Base-by-base conservation (phyloP, 805 yeast species). In the Myxozyma vanderwaltii region DNA sequence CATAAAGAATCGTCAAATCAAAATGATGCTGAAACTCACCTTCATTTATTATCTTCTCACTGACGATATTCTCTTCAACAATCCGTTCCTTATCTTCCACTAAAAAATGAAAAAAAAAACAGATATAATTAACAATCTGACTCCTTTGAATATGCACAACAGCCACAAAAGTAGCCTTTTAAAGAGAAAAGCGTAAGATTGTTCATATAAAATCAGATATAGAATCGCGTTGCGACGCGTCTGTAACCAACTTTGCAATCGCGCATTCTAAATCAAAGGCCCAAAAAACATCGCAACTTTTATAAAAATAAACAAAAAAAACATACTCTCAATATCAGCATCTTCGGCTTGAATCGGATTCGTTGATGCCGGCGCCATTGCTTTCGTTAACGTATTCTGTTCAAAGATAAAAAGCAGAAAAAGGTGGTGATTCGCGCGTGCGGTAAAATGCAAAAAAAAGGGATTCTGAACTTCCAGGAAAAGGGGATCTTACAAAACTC, bases 11-110 rank as follows among this genome's bases (percentile, higher is more conserved):
- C 13, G 15, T 10, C 27, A 26, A 45, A 27, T 35, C 38, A 35
- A 13, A 35, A 13, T 3, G 38, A 35, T 17, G 13, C n/a, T 35
- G 38, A 35, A 15, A n/a, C 58, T 4, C 40, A 59, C 65, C 65
- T 40, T 62, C 65, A 33, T 62, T 62, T n/a, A 62, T 58, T 26
- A 62, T 48, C 50, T 62, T 62, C 41, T 62, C 65, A 19, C 51
- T 56, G 15, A 58, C 60, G 27, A 62, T 51, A 23, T 55, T 61
- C 41, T 62, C 65, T 38, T 62, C 65, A 29, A 46, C 58, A 33
- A 59, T 58, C 36, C 59, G 60, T 21, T 62, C 65, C 26, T 62
- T 50, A 3, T 57, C 54, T 23, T 62, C 65, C 60, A 62, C 63
- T 59, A 40, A 2, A 29, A 33, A 35, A 47, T n/a, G 5, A 3